Conservation (phyloP, 352 stramenopile species). For the Phytophthora megakarya region DNA sequence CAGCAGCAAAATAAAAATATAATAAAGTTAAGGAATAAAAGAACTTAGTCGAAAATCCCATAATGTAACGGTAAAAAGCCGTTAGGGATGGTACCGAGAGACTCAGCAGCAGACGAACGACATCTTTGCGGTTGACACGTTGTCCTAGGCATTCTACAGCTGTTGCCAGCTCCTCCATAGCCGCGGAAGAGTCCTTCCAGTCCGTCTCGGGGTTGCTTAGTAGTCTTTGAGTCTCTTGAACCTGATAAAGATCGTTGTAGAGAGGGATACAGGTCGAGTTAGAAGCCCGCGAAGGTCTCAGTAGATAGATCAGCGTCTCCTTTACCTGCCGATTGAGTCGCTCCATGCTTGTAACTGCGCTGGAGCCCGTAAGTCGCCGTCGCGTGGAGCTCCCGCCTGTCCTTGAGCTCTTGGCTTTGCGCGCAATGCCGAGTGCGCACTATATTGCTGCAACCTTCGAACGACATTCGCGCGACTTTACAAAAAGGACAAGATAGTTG, state of each 20-base stretch:
- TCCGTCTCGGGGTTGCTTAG: conserved; percentile 35
- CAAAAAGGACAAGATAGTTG: neutral
- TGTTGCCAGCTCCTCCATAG: conserved; percentile 51
- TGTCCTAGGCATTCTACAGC: conserved; percentile 47
- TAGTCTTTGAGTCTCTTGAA: conserved; percentile 47
- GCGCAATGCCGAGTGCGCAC: conserved; percentile 9
- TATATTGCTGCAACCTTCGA: conserved; percentile 13
- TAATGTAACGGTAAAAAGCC: conserved; percentile 10
- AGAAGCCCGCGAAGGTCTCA: conserved; percentile 15
- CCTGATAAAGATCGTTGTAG: conserved; percentile 27
- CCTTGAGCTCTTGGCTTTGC: conserved; percentile 10
- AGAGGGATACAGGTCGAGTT: conserved; percentile 19
- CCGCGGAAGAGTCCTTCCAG: conserved; percentile 46
- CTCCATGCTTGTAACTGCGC: conserved; percentile 28
- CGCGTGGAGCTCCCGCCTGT: conserved; percentile 20
- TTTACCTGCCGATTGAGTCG: conserved; percentile 28
- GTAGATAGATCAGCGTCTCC: conserved; percentile 4
- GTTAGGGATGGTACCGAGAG: conserved; percentile 45
- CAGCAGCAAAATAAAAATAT: conserved; percentile 34
- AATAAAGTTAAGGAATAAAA: conserved; percentile 14
- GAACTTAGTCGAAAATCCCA: conserved; percentile 3
- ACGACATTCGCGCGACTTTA: conserved; percentile 13
- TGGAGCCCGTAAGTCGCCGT: conserved; percentile 4
- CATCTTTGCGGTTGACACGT: conserved; percentile 35
- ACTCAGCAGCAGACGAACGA: conserved; percentile 41